Evolutionary conservation across 1,284 basidiomycete species (phyloP), one percentile per base, ranked within the genome.

Genomic region (Sporisorium sorghi): DNA sequence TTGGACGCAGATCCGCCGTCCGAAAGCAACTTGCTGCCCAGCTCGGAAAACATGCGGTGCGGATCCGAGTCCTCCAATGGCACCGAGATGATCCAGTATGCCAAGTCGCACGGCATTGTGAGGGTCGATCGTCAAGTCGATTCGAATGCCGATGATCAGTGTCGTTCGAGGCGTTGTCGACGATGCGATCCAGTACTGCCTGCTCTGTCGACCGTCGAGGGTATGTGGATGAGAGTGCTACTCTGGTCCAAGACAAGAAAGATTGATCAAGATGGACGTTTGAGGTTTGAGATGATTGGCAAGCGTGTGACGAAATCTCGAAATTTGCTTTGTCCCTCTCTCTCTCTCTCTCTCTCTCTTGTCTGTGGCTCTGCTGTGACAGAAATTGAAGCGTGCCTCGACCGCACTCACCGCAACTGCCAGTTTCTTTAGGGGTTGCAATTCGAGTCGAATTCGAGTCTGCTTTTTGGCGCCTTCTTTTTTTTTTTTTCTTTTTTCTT

Each of bases 41-140:
- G 81, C 49, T 87, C 86, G 26, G 85, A 80, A 52, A 87, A 83
- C 81, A 87, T 86, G 30, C 86, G 80, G 23, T 85, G 82, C 3
- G 87, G 85, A 56, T 87, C 87, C 17, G 85, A 84, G 74, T 86
- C 85, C 62, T 87, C 85, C 44, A 86, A 80, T 7, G 87, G 88
- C 8, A 87, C 86, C 17, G 87, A 85, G 69, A 88, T 85, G 73
- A 89, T 85, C 88, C 88, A 88, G 83, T 87, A 87, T 6, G 86
- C 85, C 46, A 86, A 73, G 69, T 87, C 86, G 52, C 86, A 87
- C n/a, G 87, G 87, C 87, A 87, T 87, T n/a, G n/a, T n/a, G n/a
- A n/a, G n/a, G n/a, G n/a, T n/a, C n/a, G n/a, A n/a, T n/a, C n/a
- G n/a, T n/a, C n/a, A n/a, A n/a, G n/a, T n/a, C n/a, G n/a, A n/a